A percentile compares a stretch with the other conserved stretches of the same genome.
phyloP scores from a whole-genome alignment of 805 yeast species.

The Candida nanaspora region DNA sequence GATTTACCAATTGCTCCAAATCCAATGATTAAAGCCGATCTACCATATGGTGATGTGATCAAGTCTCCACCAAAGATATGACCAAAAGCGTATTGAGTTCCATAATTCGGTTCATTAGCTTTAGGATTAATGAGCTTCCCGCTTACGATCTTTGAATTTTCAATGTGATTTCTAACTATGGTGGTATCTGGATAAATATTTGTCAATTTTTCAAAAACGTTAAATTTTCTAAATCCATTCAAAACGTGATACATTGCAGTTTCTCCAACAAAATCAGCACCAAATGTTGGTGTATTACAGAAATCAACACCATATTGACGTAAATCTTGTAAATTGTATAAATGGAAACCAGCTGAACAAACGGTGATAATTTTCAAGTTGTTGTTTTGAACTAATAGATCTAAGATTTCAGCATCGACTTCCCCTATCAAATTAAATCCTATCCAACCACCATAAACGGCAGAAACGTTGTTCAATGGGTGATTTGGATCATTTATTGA shows the following conservation, averaged over 20 bases:
- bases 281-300: constrained; percentile 54
- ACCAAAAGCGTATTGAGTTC: constrained; percentile 30
- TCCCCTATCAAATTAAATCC: constrained; percentile 41
- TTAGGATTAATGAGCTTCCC: constrained; percentile 8
- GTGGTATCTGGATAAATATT: constrained; percentile 38
- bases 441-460: constrained; percentile 47
- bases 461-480: constrained; percentile 29
- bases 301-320: constrained; percentile 35
- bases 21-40: constrained; percentile 59
- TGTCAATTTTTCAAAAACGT: constrained; percentile 36
- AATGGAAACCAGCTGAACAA: constrained; percentile 49
- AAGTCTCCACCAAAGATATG: constrained; percentile 38
- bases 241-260: constrained; percentile 53
- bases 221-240: constrained; percentile 52
- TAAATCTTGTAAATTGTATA: constrained; percentile 32
- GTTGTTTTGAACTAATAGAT: constrained; percentile 32
- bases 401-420: constrained; percentile 31
- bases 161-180: constrained; percentile 33
- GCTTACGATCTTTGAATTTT: constrained; percentile 27
- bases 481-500: constrained; percentile 9
- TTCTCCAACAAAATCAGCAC: constrained; percentile 69
- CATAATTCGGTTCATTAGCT: constrained; percentile 4
- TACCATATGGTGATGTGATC: constrained; percentile 47
- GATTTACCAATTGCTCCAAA: constrained; percentile 70
- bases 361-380: constrained; percentile 39